phyloP scores from a whole-genome alignment of 805 yeast genomes.

The Yarrowia osloensis region DNA sequence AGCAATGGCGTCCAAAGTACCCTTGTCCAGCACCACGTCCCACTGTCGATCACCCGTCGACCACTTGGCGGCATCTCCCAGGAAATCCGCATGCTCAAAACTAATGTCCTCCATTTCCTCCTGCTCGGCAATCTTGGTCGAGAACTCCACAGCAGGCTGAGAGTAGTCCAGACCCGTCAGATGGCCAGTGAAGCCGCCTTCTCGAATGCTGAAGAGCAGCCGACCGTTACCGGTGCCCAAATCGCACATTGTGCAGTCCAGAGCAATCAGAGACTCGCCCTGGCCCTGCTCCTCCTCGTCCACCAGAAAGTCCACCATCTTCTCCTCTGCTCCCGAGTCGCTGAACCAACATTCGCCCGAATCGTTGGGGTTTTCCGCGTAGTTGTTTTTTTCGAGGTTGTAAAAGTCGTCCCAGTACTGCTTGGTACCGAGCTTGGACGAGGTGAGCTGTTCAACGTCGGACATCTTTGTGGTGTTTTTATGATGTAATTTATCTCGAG shows the following conservation, averaged over 20 bases:
- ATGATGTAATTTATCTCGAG: background rate
- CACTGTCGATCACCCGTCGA: constrained; percentile 47
- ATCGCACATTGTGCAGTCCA: constrained; percentile 57
- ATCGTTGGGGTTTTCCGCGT: constrained; percentile 71
- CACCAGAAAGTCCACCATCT: constrained; percentile 71
- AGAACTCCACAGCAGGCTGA: constrained; percentile 74
- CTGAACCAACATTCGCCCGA: constrained; percentile 97
- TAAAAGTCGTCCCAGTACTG: constrained; percentile 82
- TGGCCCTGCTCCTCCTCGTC: constrained; percentile 47
- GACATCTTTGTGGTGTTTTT: constrained; percentile 6
- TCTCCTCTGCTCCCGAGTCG: constrained; percentile 89
- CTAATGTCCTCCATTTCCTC: constrained; percentile 41
- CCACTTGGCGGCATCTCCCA: constrained; percentile 47
- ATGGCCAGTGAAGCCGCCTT: constrained; percentile 56
- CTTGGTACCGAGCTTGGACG: constrained; percentile 30
- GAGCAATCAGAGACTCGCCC: constrained; percentile 24
- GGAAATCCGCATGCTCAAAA: constrained; percentile 73
- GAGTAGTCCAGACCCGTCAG: constrained; percentile 86
- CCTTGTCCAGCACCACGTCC: constrained; percentile 87
- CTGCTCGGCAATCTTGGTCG: constrained; percentile 54
- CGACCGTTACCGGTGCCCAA: constrained; percentile 98
- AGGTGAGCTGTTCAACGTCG: constrained; percentile 23
- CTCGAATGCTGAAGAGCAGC: constrained; percentile 71
- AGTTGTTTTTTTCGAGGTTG: constrained; percentile 68
- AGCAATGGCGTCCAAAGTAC: constrained; percentile 96